These are phyloP conservation scores for Lodderomyces jiufengensis DNA, from an alignment of 1,139 yeast species.

Conservation along the genomic window DNA sequence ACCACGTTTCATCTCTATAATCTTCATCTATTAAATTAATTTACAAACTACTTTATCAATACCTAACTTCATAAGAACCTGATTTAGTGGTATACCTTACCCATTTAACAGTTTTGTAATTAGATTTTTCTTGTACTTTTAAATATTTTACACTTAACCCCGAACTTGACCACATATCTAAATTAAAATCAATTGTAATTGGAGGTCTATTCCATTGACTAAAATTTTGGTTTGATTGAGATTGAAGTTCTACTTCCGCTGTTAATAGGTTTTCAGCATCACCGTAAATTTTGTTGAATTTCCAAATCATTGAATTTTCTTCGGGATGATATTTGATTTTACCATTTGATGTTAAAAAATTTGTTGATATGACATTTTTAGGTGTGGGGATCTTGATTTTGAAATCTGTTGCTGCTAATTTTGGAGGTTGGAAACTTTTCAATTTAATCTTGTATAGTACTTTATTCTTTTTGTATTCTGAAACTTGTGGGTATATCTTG, in stretches of 20 bases:
- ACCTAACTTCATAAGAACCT: conserved; percentile 78
- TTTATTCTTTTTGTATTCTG: conserved; percentile 45
- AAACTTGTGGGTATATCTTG: conserved; percentile 58
- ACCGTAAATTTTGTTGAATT: conserved; percentile 64
- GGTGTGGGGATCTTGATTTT: conserved; percentile 69
- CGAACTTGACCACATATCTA: conserved; percentile 76
- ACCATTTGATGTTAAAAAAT: conserved; percentile 55
- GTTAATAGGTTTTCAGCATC: conserved; percentile 57
- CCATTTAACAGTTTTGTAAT: conserved; percentile 80
- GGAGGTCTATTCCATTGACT: conserved; percentile 72
- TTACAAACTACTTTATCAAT: conserved; percentile 23
- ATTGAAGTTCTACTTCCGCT: conserved; percentile 44
- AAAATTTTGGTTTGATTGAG: conserved; percentile 15
- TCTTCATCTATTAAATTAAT: too few relatives aligned
- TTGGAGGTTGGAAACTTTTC: conserved; percentile 60
- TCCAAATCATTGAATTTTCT: conserved; percentile 67
- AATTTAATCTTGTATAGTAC: conserved; percentile 59
- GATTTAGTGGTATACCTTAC: conserved; percentile 73
- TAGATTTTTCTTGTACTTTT: conserved; percentile 61
- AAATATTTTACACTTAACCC: conserved; percentile 74
- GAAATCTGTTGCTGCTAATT: conserved; percentile 65
- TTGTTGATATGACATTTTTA: conserved; percentile 51
- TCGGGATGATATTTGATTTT: conserved; percentile 67
- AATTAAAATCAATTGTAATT: conserved; percentile 61
- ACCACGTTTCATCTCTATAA: too few relatives aligned